Conservation (phyloP, 2,329 filamentous ascomycete species). For the Apiospora sp. region DNA sequence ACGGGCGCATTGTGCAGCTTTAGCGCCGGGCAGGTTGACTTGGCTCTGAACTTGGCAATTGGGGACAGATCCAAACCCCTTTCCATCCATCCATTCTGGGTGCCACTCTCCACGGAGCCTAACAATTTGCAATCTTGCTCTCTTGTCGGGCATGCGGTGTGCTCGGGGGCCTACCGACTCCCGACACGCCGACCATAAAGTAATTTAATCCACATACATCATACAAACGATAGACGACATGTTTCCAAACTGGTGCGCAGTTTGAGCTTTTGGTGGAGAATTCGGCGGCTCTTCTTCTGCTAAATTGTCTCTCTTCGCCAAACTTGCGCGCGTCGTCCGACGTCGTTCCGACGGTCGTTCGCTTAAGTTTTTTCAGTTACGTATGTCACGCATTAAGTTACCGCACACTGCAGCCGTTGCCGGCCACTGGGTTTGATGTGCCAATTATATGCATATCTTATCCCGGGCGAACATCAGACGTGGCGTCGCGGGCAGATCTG, state of each 20-base stretch:
- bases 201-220: not conserved
- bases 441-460: constrained; percentile 2
- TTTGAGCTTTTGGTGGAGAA: constrained; percentile 1
- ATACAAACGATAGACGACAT: not conserved
- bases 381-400: too few species aligned
- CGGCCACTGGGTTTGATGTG: not conserved
- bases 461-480: constrained; percentile 2
- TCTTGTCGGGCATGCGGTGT: not conserved
- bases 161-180: not conserved
- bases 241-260: not conserved
- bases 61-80: not conserved
- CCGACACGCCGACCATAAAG: not conserved
- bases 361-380: not conserved
- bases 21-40: constrained; percentile 5
- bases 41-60: not conserved
- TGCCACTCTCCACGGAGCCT: not conserved
- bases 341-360: not conserved
- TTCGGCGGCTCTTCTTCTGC: not conserved
- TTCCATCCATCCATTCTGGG: not conserved
- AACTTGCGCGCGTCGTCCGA: not conserved
- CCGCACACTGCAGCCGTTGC: too few species aligned
- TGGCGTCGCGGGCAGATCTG: constrained; percentile 6
- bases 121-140: not conserved
- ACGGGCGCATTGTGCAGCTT: not conserved
- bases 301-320: not conserved